phyloP scores from a whole-genome alignment of 2,329 filamentous ascomycete species.

The Arthrobotrys musiformis region DNA sequence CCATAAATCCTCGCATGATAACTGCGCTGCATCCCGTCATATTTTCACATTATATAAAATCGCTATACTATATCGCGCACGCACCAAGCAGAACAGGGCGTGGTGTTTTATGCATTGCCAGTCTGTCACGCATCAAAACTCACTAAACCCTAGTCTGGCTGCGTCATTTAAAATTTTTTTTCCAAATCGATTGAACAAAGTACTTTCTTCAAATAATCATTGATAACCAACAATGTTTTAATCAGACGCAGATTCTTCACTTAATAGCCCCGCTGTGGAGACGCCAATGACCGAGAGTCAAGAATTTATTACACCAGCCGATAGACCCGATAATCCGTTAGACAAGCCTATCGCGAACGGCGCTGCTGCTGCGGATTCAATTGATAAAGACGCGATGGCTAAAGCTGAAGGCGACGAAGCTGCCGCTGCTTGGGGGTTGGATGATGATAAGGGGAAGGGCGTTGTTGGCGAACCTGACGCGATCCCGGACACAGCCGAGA shows the following conservation, averaged over 20 bases:
- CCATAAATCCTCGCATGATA: constrained; percentile 33
- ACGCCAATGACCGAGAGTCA: constrained; percentile 43
- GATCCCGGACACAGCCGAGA: constrained; percentile 41
- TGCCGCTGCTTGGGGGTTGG: constrained; percentile 41
- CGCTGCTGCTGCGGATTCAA: constrained; percentile 30
- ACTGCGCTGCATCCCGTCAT: constrained; percentile 18
- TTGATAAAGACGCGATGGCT: constrained; percentile 35
- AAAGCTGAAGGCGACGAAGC: constrained; percentile 51
- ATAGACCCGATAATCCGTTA: constrained; percentile 51
- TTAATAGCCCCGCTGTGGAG: constrained; percentile 33
- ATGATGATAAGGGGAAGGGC: constrained; percentile 39
- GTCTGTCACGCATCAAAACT: constrained; percentile 48
- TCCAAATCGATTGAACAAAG: not conserved
- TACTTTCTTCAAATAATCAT: not conserved
- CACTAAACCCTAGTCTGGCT: constrained; percentile 20
- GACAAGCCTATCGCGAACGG: constrained; percentile 44
- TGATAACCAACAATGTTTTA: constrained; percentile 15
- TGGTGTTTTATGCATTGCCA: constrained; percentile 52
- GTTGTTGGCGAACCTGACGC: constrained; percentile 38
- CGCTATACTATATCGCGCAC: constrained; percentile 25
- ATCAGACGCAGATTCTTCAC: constrained; percentile 44
- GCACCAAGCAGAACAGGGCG: not conserved
- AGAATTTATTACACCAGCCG: constrained; percentile 45
- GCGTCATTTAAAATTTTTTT: constrained; percentile 42
- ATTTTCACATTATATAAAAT: constrained; percentile 14